Percentiles rank a stretch among this genome's conserved stretches.
These are phyloP conservation scores for Paecilomyces formosus DNA, from an alignment of 2,329 filamentous ascomycete genomes.

Conservation along the genomic window DNA sequence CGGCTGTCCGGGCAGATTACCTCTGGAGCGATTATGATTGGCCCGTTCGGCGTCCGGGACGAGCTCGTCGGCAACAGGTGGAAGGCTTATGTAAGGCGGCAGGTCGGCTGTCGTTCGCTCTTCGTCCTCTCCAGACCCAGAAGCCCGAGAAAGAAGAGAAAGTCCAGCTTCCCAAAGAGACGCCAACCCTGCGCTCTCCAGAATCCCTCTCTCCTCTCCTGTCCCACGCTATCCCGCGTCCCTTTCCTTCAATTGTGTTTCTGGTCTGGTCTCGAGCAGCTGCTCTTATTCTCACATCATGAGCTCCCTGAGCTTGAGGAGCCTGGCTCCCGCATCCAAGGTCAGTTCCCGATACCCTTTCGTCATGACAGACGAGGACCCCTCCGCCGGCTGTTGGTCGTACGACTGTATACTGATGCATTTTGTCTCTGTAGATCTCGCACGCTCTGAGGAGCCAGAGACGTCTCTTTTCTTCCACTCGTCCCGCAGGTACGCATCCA, in stretches of 20 bases:
- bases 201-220: conserved; percentile 14
- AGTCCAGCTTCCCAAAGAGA: conserved; percentile 13
- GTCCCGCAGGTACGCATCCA: conserved; percentile 60
- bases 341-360: conserved; percentile 27
- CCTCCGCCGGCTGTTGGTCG: conserved; percentile 5
- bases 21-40: conserved; percentile 25
- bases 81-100: conserved; percentile 27
- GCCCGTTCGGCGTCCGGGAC: conserved; percentile 18
- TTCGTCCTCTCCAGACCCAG: conserved; percentile 11
- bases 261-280: conserved; percentile 7
- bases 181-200: conserved; percentile 3
- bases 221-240: conserved; percentile 11
- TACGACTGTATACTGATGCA: conserved; percentile 17
- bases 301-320: conserved; percentile 44
- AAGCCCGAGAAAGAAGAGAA: conserved; percentile 7
- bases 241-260: conserved; percentile 13
- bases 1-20: conserved; percentile 30
- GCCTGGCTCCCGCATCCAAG: conserved; percentile 42
- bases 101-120: conserved; percentile 11
- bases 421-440: conserved; percentile 48
- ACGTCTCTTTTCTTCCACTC: conserved; percentile 81
- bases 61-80: conserved; percentile 26
- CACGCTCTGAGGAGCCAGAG: conserved; percentile 56
- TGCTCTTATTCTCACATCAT: conserved; percentile 30
- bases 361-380: conserved; percentile 8